phyloP scores from a whole-genome alignment of 805 yeast species.

The Starmera pachycereana region DNA sequence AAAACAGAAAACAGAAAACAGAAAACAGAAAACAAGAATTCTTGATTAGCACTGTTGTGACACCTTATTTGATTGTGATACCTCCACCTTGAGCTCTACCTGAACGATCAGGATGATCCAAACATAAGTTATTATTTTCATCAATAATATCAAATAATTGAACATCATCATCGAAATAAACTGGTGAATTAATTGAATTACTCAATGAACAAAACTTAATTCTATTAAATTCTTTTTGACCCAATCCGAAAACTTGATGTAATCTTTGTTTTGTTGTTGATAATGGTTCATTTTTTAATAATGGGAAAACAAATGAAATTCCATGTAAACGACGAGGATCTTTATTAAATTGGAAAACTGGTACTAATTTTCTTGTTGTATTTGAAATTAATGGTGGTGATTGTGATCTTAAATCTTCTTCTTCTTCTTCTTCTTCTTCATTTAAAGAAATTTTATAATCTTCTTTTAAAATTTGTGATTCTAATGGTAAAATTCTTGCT shows the following conservation, averaged over 20 bases:
- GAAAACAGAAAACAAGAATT: too few relatives aligned
- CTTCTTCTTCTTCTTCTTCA: constrained; percentile 10
- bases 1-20: too few relatives aligned
- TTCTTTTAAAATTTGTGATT: constrained; percentile 18
- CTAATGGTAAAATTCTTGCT: constrained; percentile 37
- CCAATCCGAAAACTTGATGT: constrained; percentile 60
- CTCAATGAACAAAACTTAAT: constrained; percentile 37
- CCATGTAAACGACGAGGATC: constrained; percentile 63
- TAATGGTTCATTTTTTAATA: constrained; percentile 58
- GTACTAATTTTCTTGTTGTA: constrained; percentile 31
- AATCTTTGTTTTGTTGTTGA: constrained; percentile 55
- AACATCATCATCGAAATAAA: constrained; percentile 40
- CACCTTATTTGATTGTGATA: constrained; percentile 22
- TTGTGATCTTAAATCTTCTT: constrained; percentile 1
- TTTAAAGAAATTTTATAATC: constrained; percentile 12
- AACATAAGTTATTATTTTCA: constrained; percentile 48
- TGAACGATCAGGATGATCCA: constrained; percentile 82
- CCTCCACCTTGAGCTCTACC: constrained; percentile 49
- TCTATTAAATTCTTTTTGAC: constrained; percentile 71
- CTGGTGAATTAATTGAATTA: constrained; percentile 21
- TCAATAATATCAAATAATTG: constrained; percentile 45
- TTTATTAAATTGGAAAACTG: constrained; percentile 71
- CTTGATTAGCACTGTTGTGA: too few relatives aligned
- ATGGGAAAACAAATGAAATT: constrained; percentile 72
- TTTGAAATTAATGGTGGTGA: too few relatives aligned